Evolutionary conservation across 352 stramenopile species (phyloP), one percentile per base, ranked within the genome.

Genomic region (Phytophthora capsici): DNA sequence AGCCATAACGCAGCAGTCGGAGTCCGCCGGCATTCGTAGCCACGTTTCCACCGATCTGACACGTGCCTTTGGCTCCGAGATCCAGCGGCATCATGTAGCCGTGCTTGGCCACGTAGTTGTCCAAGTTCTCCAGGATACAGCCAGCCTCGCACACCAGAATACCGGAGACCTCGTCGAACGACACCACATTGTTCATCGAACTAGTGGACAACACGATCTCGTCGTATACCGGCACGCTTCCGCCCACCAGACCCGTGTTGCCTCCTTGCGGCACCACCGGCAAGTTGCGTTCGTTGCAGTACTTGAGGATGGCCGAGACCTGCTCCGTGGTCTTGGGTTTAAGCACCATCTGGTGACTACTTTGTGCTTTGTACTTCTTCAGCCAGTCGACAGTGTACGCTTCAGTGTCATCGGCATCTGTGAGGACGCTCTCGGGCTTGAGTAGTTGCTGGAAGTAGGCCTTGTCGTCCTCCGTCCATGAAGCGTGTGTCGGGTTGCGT

Each of bases 211-310:
- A 69, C 57, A 99, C 87, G 47, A 99, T 90, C 80, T 99, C 96
- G 66, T 98, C 82, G 43, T 86, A 78, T n/a, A 96, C 75, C 1
- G 91, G 89, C 22, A 98, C 82, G 20, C 84, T 91, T 37, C 96
- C 96, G 37, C 97, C 97, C 9, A 99, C 97, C n/a, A 99, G 82
- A 1, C 96, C 93, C 20, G 97, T 99, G 75, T 99, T 99, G 45
- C 97, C 97, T 54, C 92, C 96, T 70, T 99, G 97, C 5, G 97
- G 93, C 17, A 99, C 95, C 9, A 99, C 85, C 0, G 91, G 70
- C 28, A 99, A 72, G 7, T 76, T 67, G 38, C 89, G 77, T 25
- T 93, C 69, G 71, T 98, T 86, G 75, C 96, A 99, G 75, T 99
- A 97, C 61, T 83, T 75, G 34, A 99, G 80, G 20, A 99, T 82